Conservation (phyloP, 495 filamentous ascomycete genomes). For the Aspergillus taichungensis region DNA sequence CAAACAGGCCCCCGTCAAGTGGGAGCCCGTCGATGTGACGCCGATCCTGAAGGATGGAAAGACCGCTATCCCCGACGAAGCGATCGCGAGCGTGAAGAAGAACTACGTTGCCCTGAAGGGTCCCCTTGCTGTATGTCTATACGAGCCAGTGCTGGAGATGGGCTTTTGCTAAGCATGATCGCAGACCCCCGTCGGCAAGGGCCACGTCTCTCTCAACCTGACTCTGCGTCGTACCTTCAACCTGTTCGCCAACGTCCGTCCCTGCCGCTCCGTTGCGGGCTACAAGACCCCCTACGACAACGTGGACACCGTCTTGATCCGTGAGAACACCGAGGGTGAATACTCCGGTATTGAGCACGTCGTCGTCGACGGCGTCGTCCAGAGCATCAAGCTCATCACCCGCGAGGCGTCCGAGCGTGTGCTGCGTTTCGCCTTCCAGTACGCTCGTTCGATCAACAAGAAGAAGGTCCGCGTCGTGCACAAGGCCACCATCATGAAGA, state of each 20-base stretch:
- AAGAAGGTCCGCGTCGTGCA: slow-evolving; percentile 95
- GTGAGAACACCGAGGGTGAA: slow-evolving; percentile 99
- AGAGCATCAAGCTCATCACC: slow-evolving; percentile 99
- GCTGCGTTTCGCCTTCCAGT: slow-evolving; percentile 93
- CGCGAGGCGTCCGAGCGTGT: slow-evolving; percentile 88
- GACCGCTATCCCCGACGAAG: slow-evolving; percentile 82
- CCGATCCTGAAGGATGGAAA: slow-evolving; percentile 86
- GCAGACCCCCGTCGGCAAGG: slow-evolving; percentile 94
- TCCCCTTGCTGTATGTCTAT: slow-evolving; percentile 73
- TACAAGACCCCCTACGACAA: slow-evolving; percentile 99
- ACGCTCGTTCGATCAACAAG: slow-evolving; percentile 82
- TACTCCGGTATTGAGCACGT: slow-evolving; percentile 99
- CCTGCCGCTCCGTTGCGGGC: slow-evolving; percentile 89
- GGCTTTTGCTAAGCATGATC: slow-evolving; percentile 14
- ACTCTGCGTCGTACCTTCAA: slow-evolving; percentile 98
- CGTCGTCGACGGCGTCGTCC: slow-evolving; percentile 94
- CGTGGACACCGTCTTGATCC: slow-evolving; percentile 95
- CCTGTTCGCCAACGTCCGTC: slow-evolving; percentile 97
- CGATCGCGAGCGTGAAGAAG: slow-evolving; percentile 80
- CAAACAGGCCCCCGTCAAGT: slow-evolving; percentile 81
- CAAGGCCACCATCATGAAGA: slow-evolving; percentile 99
- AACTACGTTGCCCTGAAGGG: slow-evolving; percentile 98
- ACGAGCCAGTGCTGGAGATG: slow-evolving; percentile 1
- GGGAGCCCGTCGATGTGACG: slow-evolving; percentile 95
- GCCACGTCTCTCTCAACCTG: slow-evolving; percentile 97